phyloP scores from a whole-genome alignment of 345 rosid species.

The Citrus inodora region DNA sequence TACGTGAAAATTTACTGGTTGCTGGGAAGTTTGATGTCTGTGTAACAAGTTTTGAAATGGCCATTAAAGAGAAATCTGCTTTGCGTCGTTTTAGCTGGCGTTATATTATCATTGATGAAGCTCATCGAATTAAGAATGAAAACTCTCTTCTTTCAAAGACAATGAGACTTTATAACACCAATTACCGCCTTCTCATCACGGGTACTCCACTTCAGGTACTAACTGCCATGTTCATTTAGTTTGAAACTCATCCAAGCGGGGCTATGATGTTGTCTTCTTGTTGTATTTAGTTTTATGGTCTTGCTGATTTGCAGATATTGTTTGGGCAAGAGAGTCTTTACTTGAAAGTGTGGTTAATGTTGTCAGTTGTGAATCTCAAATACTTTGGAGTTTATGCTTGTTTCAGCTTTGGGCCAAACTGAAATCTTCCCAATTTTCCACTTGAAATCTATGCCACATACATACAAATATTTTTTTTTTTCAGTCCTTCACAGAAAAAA shows the following conservation, averaged over 20 bases:
- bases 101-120: slow-evolving; percentile 94
- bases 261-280: not conserved
- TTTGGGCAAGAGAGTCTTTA: not conserved
- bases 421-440: not conserved
- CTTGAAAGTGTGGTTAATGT: not conserved
- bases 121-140: slow-evolving; percentile 94
- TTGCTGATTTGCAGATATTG: not conserved
- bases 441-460: not conserved
- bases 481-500: not conserved
- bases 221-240: not conserved
- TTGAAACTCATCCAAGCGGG: not conserved
- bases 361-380: not conserved
- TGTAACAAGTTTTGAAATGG: slow-evolving; percentile 99
- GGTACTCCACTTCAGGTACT: slow-evolving; percentile 99
- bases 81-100: slow-evolving; percentile 98
- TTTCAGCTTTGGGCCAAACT: not conserved
- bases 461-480: not conserved
- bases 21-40: slow-evolving; percentile 99
- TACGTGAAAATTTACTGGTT: slow-evolving; percentile 84
- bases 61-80: slow-evolving; percentile 90
- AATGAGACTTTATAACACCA: slow-evolving; percentile 86
- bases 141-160: slow-evolving; percentile 95
- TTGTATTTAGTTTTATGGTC: not conserved
- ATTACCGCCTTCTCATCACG: slow-evolving; percentile 89
- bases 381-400: not conserved